phyloP scores from a whole-genome alignment of 2,329 filamentous ascomycete genomes.

The Berkeleyomyces basicola region DNA sequence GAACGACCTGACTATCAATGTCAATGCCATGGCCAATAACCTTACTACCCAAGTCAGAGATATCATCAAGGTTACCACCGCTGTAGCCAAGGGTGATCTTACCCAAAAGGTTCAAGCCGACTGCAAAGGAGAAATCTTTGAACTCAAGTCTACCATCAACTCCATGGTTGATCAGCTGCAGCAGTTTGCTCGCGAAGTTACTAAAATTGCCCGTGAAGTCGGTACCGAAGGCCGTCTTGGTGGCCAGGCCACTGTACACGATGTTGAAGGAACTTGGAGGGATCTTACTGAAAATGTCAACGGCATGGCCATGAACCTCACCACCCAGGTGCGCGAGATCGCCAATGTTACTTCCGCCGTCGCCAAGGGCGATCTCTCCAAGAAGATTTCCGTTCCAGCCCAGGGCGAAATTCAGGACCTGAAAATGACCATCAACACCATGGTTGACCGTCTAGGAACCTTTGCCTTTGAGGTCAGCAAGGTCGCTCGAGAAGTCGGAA shows the following conservation, averaged over 20 bases:
- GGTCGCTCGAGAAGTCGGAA: slow-evolving; percentile 88
- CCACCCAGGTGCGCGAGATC: slow-evolving; percentile 93
- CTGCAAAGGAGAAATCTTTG: slow-evolving; percentile 79
- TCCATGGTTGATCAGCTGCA: slow-evolving; percentile 97
- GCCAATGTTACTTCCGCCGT: slow-evolving; percentile 93
- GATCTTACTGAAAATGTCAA: slow-evolving; percentile 93
- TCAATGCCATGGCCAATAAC: slow-evolving; percentile 79
- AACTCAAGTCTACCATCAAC: slow-evolving; percentile 96
- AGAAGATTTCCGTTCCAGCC: slow-evolving; percentile 89
- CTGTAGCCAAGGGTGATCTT: slow-evolving; percentile 68
- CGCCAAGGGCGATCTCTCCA: slow-evolving; percentile 80
- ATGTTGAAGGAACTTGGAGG: slow-evolving; percentile 94
- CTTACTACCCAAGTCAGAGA: slow-evolving; percentile 81
- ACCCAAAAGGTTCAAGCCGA: slow-evolving; percentile 93
- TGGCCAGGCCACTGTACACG: slow-evolving; percentile 87
- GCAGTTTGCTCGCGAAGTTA: slow-evolving; percentile 93
- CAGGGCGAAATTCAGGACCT: slow-evolving; percentile 87
- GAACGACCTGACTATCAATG: slow-evolving; percentile 74
- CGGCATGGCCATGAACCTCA: slow-evolving; percentile 96
- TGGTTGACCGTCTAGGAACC: slow-evolving; percentile 92
- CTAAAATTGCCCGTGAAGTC: slow-evolving; percentile 89
- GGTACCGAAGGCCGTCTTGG: slow-evolving; percentile 88
- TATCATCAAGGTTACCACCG: slow-evolving; percentile 69
- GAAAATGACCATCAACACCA: slow-evolving; percentile 96
- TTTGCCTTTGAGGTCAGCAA: slow-evolving; percentile 96